Evolutionary conservation across 495 filamentous ascomycete genomes (phyloP), one percentile per base, ranked within the genome.

Genomic region (Letharia lupina): DNA sequence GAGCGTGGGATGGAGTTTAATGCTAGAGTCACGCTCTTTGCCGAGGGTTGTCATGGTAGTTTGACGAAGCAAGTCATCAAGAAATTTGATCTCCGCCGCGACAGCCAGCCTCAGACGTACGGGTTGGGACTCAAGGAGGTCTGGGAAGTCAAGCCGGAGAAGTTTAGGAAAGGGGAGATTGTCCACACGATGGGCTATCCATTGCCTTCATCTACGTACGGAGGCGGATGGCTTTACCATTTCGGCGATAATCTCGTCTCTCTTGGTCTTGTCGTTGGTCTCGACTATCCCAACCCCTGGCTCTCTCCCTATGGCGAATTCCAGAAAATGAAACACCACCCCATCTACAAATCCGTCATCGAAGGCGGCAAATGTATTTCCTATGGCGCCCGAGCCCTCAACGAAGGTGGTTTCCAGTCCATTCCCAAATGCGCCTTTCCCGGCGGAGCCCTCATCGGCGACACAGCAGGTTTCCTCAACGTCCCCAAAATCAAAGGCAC

Each of bases 1-100:
- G 92, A 97, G 77, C 80, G 94, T 60, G 94, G 94, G 52, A 99
- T 99, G 94, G 94, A 96, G 77, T 99, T 99, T 75, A 91, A 97
- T 74, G 95, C 95, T 3, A 81, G 92, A 60, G 83, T 93, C 57
- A 99, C 94, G 4, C 80, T 99, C n/a, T 90, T 99, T 60, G 94
- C 84, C 6, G 94, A 99, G 77, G 94, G 94, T 52, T 98, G 95
- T 71, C 94, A 99, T 73, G 94, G 94, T 42, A 96, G 91, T 78
- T 78, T 99, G 75, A 92, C 89, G 42, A 99, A 99, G 80, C 90
- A 96, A 76, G 89, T 96, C 56, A 88, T 90, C 67, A 96, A 95
- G 77, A 97, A 96, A 73, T 99, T 89, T 67, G 92, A 98, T 73
- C 81, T 99, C 50, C 83, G 95, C 52, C 82, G 89, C 58, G 88